Evolutionary conservation across 306 rosid species (phyloP).

Genomic region (Rosa rugosa): DNA sequence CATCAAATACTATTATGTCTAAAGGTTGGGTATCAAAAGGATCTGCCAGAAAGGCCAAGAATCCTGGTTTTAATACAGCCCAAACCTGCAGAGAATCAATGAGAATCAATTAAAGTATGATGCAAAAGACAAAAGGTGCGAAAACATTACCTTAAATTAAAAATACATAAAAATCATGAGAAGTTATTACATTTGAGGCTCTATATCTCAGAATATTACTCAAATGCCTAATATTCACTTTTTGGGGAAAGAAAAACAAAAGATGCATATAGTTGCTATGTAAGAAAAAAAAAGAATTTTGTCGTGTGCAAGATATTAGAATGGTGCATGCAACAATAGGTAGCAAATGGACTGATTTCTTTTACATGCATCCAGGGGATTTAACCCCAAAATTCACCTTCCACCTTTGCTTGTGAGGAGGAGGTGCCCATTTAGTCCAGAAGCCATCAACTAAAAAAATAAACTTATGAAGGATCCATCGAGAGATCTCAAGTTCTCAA

Average conservation of each 20-base stretch:
- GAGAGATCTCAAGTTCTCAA: background rate
- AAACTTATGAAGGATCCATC: background rate
- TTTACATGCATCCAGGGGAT: background rate
- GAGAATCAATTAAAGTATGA: slow-evolving; percentile 27
- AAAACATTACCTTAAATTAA: slow-evolving; percentile 8
- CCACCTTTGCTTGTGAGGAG: background rate
- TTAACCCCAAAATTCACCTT: background rate
- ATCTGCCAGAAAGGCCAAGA: slow-evolving; percentile 89
- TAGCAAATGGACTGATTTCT: background rate
- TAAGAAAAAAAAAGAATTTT: background rate
- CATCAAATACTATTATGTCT: slow-evolving; percentile 93
- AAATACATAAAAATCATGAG: slow-evolving; percentile 8
- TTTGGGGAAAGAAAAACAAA: background rate
- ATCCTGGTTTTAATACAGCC: slow-evolving; percentile 97
- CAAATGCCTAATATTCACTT: background rate
- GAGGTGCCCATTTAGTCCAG: background rate
- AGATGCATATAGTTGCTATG: background rate
- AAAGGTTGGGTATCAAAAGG: slow-evolving; percentile 85
- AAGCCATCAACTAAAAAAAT: background rate
- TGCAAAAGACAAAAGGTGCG: background rate
- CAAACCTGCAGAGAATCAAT: slow-evolving; percentile 67
- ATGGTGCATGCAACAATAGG: background rate
- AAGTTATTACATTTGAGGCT: background rate
- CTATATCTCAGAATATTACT: background rate
- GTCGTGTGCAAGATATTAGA: too few species aligned